Evolutionary conservation across 495 filamentous ascomycete genomes (phyloP).

Genomic region (Hypoxylon subgilvum): DNA sequence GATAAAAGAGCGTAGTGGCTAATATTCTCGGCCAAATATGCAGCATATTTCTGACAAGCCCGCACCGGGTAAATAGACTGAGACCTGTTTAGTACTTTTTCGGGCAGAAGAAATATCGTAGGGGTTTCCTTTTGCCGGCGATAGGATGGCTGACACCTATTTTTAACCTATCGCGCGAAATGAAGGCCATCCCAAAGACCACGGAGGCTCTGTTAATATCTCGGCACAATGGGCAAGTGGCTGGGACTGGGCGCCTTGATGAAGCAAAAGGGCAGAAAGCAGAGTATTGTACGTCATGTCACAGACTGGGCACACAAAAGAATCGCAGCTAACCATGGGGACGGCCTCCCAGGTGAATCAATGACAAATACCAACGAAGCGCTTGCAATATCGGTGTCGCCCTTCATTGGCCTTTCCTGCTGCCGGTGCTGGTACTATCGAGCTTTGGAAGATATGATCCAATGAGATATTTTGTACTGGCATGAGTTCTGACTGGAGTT

Average conservation of each 20-base stretch:
- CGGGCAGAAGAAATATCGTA: conserved; percentile 2
- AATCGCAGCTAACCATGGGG: neutral
- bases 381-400: neutral
- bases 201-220: neutral
- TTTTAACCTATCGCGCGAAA: conserved; percentile 10
- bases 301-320: neutral
- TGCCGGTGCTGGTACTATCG: conserved; percentile 6
- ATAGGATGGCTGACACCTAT: conserved; percentile 2
- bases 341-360: neutral
- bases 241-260: neutral
- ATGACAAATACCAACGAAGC: neutral
- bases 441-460: neutral
- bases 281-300: neutral
- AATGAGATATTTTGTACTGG: neutral
- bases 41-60: conserved; percentile 15
- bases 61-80: conserved; percentile 29
- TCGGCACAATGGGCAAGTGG: neutral
- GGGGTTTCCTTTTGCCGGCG: conserved; percentile 15
- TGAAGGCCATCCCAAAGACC: neutral
- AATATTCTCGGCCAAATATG: conserved; percentile 34
- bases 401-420: conserved; percentile 3
- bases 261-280: neutral
- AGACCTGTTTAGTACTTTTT: neutral
- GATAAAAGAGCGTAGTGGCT: conserved; percentile 17
- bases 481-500: neutral